Evolutionary conservation across 1,139 yeast genomes (phyloP), one percentile per base, ranked within the genome.

Genomic region (Yamadazyma songkhlaensis): DNA sequence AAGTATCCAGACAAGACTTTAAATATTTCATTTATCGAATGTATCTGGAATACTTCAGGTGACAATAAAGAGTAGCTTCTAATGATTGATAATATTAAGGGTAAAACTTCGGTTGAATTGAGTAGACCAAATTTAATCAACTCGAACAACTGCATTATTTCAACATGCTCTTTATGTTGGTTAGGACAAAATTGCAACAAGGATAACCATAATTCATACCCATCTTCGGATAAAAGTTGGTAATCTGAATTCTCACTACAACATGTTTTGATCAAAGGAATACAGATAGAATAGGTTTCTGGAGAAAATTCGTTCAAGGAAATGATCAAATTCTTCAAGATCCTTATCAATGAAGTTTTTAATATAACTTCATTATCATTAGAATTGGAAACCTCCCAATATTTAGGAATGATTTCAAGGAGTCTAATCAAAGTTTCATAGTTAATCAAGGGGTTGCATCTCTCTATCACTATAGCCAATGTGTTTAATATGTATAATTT

Each of bases 191-290:
- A 81, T 43, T 81, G 85, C 36, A 90, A 59, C 3, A 88, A 55
- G 0, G 84, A 72, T 28, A 77, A 66, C 97, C 97, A 90, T 36
- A 92, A 64, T 37, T 87, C 95, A 51, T 79, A 79, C 0, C 95
- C 97, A 59, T 92, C 98, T 53, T 92, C 97, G 22, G 84, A 71
- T 9, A 92, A 59, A 36, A 86, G 67, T 2, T 81, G 67, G 46
- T 81, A 81, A 39, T 71, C 68, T 25, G 79, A 80, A 4, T 62
- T 51, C 7, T 81, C 81, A 3, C 59, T 41, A 45, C 88, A 81
- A 47, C 95, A 82, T 29, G 83, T 75, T 12, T 67, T 64, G 25
- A 90, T 70, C 39, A 87, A 67, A 1, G 95, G 94, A 11, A 86
- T 50, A 0, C 86, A 77, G 30, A 87, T 72, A 6, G 73, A 59